A percentile compares a stretch with the other conserved stretches of the same genome.
Evolutionary conservation across 169 alveolate genomes (phyloP).

Genomic region (Eimeria sp.): DNA sequence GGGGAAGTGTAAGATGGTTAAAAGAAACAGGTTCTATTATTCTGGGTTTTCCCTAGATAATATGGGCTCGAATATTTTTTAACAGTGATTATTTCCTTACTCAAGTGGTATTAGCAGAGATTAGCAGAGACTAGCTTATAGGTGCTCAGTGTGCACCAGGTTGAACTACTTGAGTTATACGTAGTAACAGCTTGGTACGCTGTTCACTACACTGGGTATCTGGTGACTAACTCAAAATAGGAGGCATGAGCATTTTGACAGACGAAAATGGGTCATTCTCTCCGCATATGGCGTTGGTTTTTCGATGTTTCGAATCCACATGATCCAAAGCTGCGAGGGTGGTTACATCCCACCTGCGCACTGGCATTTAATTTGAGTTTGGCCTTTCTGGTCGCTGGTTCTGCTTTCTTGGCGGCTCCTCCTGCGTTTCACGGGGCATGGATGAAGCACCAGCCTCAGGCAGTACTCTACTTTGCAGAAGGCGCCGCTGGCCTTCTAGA

Average conservation of each 20-base stretch:
- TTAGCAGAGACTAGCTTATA: too few species aligned
- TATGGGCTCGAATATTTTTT: too few species aligned
- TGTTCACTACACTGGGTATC: neutral
- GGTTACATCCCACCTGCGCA: constrained; percentile 35
- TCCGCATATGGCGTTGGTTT: neutral
- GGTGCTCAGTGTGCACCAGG: too few species aligned
- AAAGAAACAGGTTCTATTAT: too few species aligned
- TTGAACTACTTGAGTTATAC: too few species aligned
- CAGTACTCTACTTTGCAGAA: neutral
- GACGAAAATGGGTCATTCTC: neutral
- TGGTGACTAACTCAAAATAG: neutral
- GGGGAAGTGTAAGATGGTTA: too few species aligned
- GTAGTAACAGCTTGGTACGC: neutral
- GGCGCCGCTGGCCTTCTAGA: neutral
- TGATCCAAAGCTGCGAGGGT: constrained; percentile 58
- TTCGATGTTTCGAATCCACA: constrained; percentile 22
- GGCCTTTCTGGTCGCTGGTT: constrained; percentile 23
- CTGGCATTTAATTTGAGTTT: neutral
- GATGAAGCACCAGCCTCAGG: constrained; percentile 27
- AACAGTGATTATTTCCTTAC: too few species aligned
- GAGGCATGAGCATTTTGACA: neutral
- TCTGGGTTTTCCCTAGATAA: too few species aligned
- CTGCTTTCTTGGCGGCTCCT: constrained; percentile 54
- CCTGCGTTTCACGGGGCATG: constrained; percentile 27
- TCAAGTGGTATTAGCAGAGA: too few species aligned